Percentiles rank a stretch among this genome's conserved stretches.
These are phyloP conservation scores for Tetrahymena elliotti DNA, from an alignment of 73 alveolate genomes.

Conservation along the genomic window DNA sequence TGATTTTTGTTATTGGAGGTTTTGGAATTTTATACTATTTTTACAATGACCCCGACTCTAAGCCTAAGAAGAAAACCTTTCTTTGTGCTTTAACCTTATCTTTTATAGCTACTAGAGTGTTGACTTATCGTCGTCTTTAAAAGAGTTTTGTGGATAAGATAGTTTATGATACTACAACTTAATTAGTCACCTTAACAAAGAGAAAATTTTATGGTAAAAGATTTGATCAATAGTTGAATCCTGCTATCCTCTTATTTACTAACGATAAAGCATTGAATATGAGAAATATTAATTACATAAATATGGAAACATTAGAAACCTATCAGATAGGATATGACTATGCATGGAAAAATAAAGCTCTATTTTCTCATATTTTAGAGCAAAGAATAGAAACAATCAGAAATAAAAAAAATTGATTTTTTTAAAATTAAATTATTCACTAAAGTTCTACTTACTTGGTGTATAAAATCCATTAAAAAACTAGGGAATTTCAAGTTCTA, in stretches of 20 bases:
- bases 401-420: neutral
- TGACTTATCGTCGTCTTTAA: conserved; percentile 3
- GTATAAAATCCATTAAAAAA: too few relatives aligned
- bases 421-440: too few relatives aligned
- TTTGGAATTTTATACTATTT: conserved; percentile 4
- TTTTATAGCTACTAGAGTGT: neutral
- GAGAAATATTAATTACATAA: conserved; percentile 19
- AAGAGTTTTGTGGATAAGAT: conserved; percentile 9
- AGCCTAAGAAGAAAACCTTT: neutral
- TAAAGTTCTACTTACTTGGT: too few relatives aligned
- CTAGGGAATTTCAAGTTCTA: too few relatives aligned
- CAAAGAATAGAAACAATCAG: conserved; percentile 3
- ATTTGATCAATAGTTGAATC: neutral
- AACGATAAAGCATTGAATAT: conserved; percentile 9
- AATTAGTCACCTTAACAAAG: conserved; percentile 3
- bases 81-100: neutral
- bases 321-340: conserved; percentile 23
- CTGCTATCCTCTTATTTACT: conserved; percentile 7
- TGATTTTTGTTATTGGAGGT: neutral
- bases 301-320: conserved; percentile 25
- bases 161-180: neutral
- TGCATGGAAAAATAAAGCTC: conserved; percentile 28
- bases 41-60: neutral
- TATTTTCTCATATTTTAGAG: conserved; percentile 21
- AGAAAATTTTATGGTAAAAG: conserved; percentile 2